These are phyloP conservation scores for Phytophthora hybrid DNA, from an alignment of 352 stramenopile genomes.

Conservation along the genomic window DNA sequence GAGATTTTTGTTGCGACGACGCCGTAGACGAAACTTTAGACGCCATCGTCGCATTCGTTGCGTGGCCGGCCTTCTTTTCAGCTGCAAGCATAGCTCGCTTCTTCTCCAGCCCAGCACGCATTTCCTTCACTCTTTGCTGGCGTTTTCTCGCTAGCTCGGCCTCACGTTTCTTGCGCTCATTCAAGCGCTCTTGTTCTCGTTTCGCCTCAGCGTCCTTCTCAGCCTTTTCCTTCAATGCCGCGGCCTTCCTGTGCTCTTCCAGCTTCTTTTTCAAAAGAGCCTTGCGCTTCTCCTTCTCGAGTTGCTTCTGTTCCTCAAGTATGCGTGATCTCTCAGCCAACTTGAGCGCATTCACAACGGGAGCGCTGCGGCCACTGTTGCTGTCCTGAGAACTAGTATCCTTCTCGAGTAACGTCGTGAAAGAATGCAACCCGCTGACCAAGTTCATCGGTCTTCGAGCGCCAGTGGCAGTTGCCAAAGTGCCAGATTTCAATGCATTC, in stretches of 20 bases:
- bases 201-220: conserved; percentile 76
- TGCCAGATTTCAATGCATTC: conserved; percentile 26
- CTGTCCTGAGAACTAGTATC: conserved; percentile 39
- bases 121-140: conserved; percentile 71
- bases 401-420: conserved; percentile 75
- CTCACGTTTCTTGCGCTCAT: conserved; percentile 78
- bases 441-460: conserved; percentile 67
- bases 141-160: conserved; percentile 67
- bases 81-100: conserved; percentile 63
- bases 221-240: conserved; percentile 79
- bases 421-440: conserved; percentile 77
- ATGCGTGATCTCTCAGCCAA: conserved; percentile 71
- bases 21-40: conserved; percentile 14
- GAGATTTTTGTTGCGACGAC: conserved; percentile 32
- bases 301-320: conserved; percentile 71
- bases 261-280: conserved; percentile 74
- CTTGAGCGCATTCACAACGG: conserved; percentile 76
- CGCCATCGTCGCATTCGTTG: conserved; percentile 17
- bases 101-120: conserved; percentile 76
- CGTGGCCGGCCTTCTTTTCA: conserved; percentile 45
- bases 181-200: conserved; percentile 66
- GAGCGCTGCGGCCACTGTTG: conserved; percentile 48
- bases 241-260: conserved; percentile 76
- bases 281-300: conserved; percentile 71
- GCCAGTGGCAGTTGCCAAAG: conserved; percentile 17